Percentiles rank a stretch among this genome's conserved stretches.
Evolutionary conservation across 345 rosid genomes (phyloP).

Genomic region (Passiflora organensis): DNA sequence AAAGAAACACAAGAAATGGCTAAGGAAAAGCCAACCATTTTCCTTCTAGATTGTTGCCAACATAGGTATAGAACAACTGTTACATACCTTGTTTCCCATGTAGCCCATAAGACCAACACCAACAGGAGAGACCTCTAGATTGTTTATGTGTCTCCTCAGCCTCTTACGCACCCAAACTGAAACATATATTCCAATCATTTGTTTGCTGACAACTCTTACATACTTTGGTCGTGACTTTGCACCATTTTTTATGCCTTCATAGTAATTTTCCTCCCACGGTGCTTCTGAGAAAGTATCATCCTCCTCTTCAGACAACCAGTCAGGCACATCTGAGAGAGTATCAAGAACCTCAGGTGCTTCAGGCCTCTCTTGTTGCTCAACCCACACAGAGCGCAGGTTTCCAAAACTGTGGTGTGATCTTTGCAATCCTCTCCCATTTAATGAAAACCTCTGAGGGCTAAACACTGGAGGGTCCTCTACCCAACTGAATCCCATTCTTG

Average conservation of each 20-base stretch:
- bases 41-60: too few species aligned
- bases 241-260: constrained; percentile 14
- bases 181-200: constrained; percentile 95
- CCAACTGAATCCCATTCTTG: constrained; percentile 49
- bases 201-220: constrained; percentile 89
- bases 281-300: constrained; percentile 36
- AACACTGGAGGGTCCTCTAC: constrained; percentile 31
- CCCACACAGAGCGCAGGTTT: constrained; percentile 41
- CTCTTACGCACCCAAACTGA: constrained; percentile 88
- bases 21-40: background rate
- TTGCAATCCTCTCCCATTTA: constrained; percentile 39
- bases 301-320: constrained; percentile 46
- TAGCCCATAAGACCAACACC: constrained; percentile 99
- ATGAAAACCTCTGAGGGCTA: constrained; percentile 32
- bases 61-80: too few species aligned
- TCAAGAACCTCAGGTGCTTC: constrained; percentile 31
- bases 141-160: constrained; percentile 83
- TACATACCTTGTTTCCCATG: constrained; percentile 98
- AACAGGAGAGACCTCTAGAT: constrained; percentile 85
- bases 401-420: constrained; percentile 70
- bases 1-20: constrained; percentile 18
- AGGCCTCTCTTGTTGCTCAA: constrained; percentile 35
- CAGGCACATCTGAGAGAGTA: constrained; percentile 30
- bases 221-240: constrained; percentile 39
- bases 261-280: constrained; percentile 22